A percentile compares a stretch with the other conserved stretches of the same genome.
Evolutionary conservation across 257 asterid species (phyloP).

Genomic region (Oldenlandia corymbosa): DNA sequence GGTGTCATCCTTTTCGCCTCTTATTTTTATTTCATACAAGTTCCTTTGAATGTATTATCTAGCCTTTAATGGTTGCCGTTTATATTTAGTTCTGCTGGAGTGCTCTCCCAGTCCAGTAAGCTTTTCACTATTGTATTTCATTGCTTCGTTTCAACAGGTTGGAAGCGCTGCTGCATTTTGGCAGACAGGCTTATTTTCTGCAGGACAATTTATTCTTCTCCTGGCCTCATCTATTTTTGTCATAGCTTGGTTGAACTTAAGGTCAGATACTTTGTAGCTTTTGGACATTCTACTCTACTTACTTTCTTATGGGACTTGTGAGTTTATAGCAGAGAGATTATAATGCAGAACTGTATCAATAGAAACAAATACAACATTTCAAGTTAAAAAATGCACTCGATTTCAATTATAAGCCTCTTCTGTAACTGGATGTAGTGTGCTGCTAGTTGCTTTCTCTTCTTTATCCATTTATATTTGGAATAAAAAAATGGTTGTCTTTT

Average conservation of each 20-base stretch:
- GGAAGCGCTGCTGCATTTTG: conserved; percentile 90
- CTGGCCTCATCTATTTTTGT: conserved; percentile 62
- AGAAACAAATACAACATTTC: too few relatives aligned
- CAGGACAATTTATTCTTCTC: conserved; percentile 48
- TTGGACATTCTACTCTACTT: neutral
- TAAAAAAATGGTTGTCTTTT: too few relatives aligned
- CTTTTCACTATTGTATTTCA: too few relatives aligned
- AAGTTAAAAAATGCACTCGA: too few relatives aligned
- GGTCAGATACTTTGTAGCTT: conserved; percentile 35
- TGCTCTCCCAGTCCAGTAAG: too few relatives aligned
- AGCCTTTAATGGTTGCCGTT: neutral
- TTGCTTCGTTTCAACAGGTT: conserved; percentile 40
- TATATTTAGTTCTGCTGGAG: too few relatives aligned
- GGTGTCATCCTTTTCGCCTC: conserved; percentile 19
- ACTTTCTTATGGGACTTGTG: neutral
- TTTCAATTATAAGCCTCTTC: too few relatives aligned
- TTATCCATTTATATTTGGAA: too few relatives aligned
- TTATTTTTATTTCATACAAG: too few relatives aligned
- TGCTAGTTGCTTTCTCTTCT: too few relatives aligned
- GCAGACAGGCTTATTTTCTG: conserved; percentile 56
- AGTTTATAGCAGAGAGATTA: neutral
- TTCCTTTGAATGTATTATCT: too few relatives aligned
- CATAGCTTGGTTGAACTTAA: conserved; percentile 85
- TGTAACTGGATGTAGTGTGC: too few relatives aligned
- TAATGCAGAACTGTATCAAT: neutral